Evolutionary conservation across 75 land plant genomes (phyloP).

Genomic region (Azolla pinnata): DNA sequence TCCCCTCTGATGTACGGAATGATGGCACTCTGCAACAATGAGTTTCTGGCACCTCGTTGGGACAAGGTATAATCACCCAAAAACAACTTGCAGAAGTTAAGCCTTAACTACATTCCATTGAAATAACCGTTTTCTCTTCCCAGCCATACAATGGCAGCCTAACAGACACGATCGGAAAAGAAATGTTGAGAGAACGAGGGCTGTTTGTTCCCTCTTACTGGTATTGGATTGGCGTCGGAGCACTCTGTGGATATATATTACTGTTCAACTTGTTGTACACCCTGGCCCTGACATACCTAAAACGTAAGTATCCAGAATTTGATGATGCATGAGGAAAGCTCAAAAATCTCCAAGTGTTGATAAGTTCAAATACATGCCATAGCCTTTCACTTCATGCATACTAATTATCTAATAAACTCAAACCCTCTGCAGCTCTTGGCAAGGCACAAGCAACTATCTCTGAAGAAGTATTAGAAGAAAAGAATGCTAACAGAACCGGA

Average conservation of each 20-base stretch:
- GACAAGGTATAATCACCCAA: constrained; percentile 7
- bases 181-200: constrained; percentile 38
- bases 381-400: not conserved
- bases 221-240: constrained; percentile 54
- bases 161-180: constrained; percentile 28
- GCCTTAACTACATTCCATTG: not conserved
- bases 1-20: constrained; percentile 30
- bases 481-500: constrained; percentile 29
- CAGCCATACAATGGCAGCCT: not conserved
- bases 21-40: constrained; percentile 32
- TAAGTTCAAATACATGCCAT: not conserved
- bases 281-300: constrained; percentile 10
- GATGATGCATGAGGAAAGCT: not conserved
- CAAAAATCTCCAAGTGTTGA: not conserved
- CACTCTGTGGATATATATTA: constrained; percentile 28
- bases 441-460: constrained; percentile 34
- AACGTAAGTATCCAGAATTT: constrained; percentile 5
- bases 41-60: constrained; percentile 26
- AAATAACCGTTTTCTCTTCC: not conserved
- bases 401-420: not conserved
- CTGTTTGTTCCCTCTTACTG: constrained; percentile 37
- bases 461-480: constrained; percentile 34
- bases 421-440: constrained; percentile 35
- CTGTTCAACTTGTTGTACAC: constrained; percentile 44
- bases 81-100: not conserved